A percentile compares a stretch with the other conserved stretches of the same genome.
Conservation (phyloP, 2,329 filamentous ascomycete species). For the Laburnicola sp. region DNA sequence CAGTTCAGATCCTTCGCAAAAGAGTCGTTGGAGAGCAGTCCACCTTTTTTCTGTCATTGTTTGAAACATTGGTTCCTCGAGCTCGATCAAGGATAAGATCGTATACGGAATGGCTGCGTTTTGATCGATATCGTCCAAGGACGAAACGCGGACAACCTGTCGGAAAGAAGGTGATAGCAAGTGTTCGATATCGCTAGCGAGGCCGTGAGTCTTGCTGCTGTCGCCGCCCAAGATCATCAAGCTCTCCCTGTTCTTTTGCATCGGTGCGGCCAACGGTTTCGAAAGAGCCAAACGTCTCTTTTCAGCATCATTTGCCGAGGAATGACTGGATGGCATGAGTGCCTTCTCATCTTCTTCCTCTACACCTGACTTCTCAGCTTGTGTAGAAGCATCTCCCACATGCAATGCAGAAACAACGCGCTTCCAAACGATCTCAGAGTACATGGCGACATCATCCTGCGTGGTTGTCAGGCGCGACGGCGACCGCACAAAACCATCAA, state of each 20-base stretch:
- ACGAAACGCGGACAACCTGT: neutral
- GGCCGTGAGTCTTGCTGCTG: neutral
- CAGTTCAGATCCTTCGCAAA: conserved; percentile 9
- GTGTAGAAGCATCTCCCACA: neutral
- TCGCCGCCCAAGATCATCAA: conserved; percentile 9
- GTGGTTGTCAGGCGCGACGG: conserved; percentile 10
- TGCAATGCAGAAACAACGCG: neutral
- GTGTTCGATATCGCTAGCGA: neutral
- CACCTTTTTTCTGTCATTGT: conserved; percentile 4
- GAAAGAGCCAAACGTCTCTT: conserved; percentile 10
- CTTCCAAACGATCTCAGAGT: conserved; percentile 12
- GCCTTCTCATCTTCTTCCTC: too few relatives aligned
- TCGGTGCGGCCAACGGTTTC: conserved; percentile 1
- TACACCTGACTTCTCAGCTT: too few relatives aligned
- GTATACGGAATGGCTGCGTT: conserved; percentile 6
- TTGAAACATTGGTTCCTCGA: conserved; percentile 12
- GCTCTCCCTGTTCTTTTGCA: neutral
- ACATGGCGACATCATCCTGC: conserved; percentile 18
- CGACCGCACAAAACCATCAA: conserved; percentile 14
- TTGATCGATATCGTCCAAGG: neutral
- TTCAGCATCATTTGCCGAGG: conserved; percentile 9
- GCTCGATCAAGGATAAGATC: conserved; percentile 11
- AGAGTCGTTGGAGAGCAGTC: conserved; percentile 6
- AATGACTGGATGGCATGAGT: neutral
- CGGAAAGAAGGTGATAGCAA: neutral